Conservation (phyloP, 2,329 filamentous ascomycete species). For the Penicillium fuscoglaucum region DNA sequence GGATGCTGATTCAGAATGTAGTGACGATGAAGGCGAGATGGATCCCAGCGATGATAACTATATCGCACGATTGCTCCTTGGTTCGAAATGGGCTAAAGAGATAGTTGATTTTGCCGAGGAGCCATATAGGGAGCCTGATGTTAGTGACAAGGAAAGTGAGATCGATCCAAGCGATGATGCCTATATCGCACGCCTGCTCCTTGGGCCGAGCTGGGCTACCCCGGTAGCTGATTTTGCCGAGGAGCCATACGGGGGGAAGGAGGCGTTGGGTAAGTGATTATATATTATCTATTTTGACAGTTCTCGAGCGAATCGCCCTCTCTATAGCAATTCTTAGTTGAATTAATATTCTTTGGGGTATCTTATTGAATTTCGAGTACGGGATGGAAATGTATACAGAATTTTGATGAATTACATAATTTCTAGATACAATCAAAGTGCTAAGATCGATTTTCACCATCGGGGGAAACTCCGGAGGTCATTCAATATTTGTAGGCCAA, state of each 20-base stretch:
- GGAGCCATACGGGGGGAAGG: background rate
- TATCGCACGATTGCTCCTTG: background rate
- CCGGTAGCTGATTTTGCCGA: background rate
- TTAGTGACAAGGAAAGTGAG: background rate
- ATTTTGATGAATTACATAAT: background rate
- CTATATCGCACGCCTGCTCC: background rate
- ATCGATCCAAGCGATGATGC: background rate
- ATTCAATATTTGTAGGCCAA: constrained; percentile 13
- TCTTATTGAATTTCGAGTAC: background rate
- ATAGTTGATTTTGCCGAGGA: background rate
- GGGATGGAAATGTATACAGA: background rate
- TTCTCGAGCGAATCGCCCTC: background rate
- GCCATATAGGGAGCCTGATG: background rate
- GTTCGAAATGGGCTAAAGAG: background rate
- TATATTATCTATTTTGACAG: background rate
- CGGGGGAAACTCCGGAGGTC: rapidly evolving
- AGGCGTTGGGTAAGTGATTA: background rate
- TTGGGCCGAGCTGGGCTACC: background rate
- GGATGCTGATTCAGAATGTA: background rate
- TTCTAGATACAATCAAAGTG: background rate
- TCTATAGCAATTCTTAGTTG: background rate
- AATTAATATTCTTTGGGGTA: background rate
- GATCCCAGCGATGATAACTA: background rate
- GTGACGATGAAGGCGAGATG: background rate
- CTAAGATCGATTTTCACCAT: background rate